phyloP scores from a whole-genome alignment of 495 filamentous ascomycete genomes.

The Lophiotrema nucula region DNA sequence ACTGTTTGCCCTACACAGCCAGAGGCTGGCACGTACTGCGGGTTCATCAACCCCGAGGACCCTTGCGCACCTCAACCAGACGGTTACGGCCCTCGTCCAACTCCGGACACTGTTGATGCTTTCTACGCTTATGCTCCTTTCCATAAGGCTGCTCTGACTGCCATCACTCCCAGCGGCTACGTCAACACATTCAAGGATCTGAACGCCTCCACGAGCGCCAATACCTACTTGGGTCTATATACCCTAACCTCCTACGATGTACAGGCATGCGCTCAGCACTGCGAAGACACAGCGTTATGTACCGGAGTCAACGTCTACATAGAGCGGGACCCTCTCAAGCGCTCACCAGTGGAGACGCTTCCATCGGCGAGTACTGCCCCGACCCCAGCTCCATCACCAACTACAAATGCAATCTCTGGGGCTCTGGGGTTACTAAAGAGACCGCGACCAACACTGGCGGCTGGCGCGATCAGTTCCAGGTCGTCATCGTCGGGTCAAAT shows the following conservation, averaged over 20 bases:
- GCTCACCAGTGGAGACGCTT: background rate
- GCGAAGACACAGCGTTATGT: constrained; percentile 2
- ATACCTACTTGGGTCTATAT: constrained; percentile 8
- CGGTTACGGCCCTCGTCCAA: background rate
- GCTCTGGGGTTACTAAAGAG: background rate
- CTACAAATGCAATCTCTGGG: constrained; percentile 22
- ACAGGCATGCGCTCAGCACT: constrained; percentile 3
- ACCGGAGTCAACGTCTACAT: constrained; percentile 14
- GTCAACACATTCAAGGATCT: constrained; percentile 5
- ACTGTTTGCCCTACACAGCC: no score
- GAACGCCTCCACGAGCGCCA: background rate
- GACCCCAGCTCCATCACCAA: constrained; percentile 11
- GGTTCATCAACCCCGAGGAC: constrained; percentile 1
- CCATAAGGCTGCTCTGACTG: background rate
- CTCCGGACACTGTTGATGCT: constrained; percentile 1
- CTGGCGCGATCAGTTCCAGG: constrained; percentile 24
- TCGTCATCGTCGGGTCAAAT: constrained; percentile 21
- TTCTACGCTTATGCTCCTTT: constrained; percentile 1
- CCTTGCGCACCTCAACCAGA: background rate
- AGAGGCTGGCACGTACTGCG: no score
- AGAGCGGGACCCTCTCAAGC: background rate
- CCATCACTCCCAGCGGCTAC: constrained; percentile 11
- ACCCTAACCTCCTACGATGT: constrained; percentile 2
- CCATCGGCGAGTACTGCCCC: background rate
- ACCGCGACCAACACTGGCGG: constrained; percentile 15